Base-by-base conservation (phyloP, 208 protist genomes). In the Leishmania amazonensis region DNA sequence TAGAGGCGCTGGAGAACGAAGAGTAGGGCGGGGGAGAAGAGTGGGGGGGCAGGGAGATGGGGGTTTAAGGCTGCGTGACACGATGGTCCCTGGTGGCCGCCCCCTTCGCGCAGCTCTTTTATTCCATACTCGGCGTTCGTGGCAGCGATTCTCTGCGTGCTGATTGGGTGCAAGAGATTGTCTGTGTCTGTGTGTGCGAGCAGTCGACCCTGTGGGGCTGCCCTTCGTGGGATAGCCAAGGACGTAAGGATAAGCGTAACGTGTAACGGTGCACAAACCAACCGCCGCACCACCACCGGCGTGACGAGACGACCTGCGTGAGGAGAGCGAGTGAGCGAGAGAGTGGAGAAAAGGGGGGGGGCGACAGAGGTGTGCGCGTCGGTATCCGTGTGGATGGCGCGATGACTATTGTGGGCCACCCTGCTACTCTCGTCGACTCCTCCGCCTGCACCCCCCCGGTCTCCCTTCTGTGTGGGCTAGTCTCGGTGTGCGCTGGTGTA, bases 1-100 rank as follows among this genome's bases (percentile, higher is more conserved):
- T 83, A 1, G 84, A 91, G 81, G 68, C 76, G 35, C 80, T 67
- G 60, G 83, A 80, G 62, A 86, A 85, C 68, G 86, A 90, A 78
- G 84, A 89, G 73, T 64, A 78, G 53, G 21, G 2, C 4, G 42
- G 5, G 28, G 60, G 17, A 47, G 24, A n/a, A 7, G 73, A 24
- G 31, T 3, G 35, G 21, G 73, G 5, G 31, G 31, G 40, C 31
- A 42, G 65, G 38, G 40, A 7, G 21, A n/a, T 42, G 17, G 65
- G 40, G 6, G 31, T 35, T n/a, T 6, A 71, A 6, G 19, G 31
- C 65, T 11, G 21, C 38, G 6, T 5, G 40, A 71, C n/a, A 42
- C 38, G 17, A 24, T 71, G 7, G 38, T 49, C 65, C 17, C 13
- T n/a, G 35, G 15, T 71, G 4, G 65, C 7, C 40, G 19, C 65